These are phyloP conservation scores for Cladophialophora bantiana DNA, from an alignment of 2,329 filamentous ascomycete species.

Conservation along the genomic window DNA sequence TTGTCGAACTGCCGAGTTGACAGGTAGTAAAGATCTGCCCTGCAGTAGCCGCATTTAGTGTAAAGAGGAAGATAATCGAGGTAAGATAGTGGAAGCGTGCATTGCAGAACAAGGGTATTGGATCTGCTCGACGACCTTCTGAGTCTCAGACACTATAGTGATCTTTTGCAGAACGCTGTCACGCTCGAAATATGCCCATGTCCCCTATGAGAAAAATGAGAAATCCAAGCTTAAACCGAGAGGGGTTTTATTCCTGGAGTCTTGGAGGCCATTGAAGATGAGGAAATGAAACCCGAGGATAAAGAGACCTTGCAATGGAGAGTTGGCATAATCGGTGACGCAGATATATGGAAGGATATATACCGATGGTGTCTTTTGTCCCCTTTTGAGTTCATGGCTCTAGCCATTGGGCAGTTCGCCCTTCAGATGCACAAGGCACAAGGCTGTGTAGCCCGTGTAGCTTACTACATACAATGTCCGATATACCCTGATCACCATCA, in stretches of 20 bases:
- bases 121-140: background rate
- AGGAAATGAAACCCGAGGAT: background rate
- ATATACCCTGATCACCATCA: too few species aligned
- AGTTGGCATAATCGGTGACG: background rate
- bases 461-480: too few species aligned
- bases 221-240: background rate
- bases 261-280: background rate
- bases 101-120: background rate
- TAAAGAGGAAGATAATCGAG: background rate
- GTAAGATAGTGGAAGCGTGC: background rate
- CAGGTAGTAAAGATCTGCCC: background rate
- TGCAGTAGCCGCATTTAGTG: background rate
- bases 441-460: background rate
- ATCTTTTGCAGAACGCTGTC: background rate
- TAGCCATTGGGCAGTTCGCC: background rate
- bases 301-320: background rate
- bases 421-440: background rate
- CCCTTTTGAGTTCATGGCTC: background rate
- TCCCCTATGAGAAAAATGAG: background rate
- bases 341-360: background rate
- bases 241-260: background rate
- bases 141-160: background rate
- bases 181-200: background rate
- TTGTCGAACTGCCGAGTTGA: constrained; percentile 2
- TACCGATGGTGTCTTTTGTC: background rate